These are phyloP conservation scores for Leccinum solheimii DNA, from an alignment of 1,284 basidiomycete genomes.

Conservation along the genomic window DNA sequence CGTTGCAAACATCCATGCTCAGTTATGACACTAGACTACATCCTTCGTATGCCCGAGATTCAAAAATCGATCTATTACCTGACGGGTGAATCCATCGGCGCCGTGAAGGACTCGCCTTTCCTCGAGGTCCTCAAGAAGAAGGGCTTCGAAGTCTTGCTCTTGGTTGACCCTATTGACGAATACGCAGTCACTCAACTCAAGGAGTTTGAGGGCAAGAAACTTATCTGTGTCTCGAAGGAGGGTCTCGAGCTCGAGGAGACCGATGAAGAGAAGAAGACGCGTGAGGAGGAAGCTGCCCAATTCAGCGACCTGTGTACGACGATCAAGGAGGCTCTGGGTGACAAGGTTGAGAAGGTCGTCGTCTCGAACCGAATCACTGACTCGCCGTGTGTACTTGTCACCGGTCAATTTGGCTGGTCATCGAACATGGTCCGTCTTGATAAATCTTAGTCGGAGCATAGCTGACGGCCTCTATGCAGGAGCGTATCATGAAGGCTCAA, in stretches of 20 bases:
- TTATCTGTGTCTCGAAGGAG: slow-evolving; percentile 98
- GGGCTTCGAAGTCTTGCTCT: slow-evolving; percentile 97
- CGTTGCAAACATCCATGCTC: slow-evolving; percentile 5
- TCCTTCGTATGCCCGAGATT: slow-evolving; percentile 98
- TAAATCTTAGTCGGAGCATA: not conserved
- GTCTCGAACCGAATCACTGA: slow-evolving; percentile 97
- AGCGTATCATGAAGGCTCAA: slow-evolving; percentile 99
- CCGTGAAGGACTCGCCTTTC: slow-evolving; percentile 96
- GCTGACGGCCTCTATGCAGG: slow-evolving; percentile 42
- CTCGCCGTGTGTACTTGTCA: slow-evolving; percentile 96
- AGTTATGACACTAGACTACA: slow-evolving; percentile 73
- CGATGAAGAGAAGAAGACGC: slow-evolving; percentile 92
- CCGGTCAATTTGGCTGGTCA: slow-evolving; percentile 99
- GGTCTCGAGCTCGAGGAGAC: slow-evolving; percentile 99
- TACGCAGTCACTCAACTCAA: slow-evolving; percentile 98
- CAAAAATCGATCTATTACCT: slow-evolving; percentile 99
- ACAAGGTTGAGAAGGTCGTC: slow-evolving; percentile 99
- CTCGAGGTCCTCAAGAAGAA: slow-evolving; percentile 99
- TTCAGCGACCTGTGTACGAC: slow-evolving; percentile 90
- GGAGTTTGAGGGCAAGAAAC: slow-evolving; percentile 99
- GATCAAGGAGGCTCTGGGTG: slow-evolving; percentile 98
- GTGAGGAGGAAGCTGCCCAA: slow-evolving; percentile 86
- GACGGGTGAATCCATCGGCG: slow-evolving; percentile 94
- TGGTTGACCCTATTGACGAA: slow-evolving; percentile 98
- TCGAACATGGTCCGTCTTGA: slow-evolving; percentile 84